phyloP scores from a whole-genome alignment of 345 rosid species.

The Hibiscus trionum region DNA sequence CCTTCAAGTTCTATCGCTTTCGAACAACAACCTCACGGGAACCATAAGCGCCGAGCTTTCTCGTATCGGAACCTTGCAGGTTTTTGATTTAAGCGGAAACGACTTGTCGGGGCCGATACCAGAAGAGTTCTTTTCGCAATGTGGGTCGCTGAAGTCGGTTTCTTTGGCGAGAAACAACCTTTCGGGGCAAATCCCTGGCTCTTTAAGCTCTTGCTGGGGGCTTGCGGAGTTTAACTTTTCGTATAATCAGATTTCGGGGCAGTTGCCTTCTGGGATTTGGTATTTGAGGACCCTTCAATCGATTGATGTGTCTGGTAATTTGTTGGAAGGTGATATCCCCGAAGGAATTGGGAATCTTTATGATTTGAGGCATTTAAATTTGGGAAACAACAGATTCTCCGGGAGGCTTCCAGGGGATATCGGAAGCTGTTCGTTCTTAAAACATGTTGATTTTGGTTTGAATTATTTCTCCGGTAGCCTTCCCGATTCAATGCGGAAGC shows the following conservation, averaged over 20 bases:
- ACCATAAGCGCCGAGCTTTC: conserved; percentile 46
- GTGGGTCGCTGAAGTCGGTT: conserved; percentile 58
- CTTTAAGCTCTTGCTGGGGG: conserved; percentile 50
- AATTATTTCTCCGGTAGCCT: conserved; percentile 61
- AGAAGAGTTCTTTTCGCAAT: conserved; percentile 60
- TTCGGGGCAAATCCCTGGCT: conserved; percentile 56
- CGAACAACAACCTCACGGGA: conserved; percentile 66
- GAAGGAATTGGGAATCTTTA: conserved; percentile 47
- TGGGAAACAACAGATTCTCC: conserved; percentile 51
- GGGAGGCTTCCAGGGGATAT: conserved; percentile 59
- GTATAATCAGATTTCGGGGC: conserved; percentile 63
- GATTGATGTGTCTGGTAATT: conserved; percentile 60
- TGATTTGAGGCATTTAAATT: conserved; percentile 41
- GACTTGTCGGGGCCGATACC: conserved; percentile 61
- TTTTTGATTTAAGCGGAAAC: conserved; percentile 61
- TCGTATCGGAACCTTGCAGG: conserved; percentile 37
- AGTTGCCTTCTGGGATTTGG: conserved; percentile 62
- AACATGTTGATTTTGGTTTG: conserved; percentile 49
- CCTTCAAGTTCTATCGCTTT: conserved; percentile 51
- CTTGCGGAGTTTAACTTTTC: conserved; percentile 56
- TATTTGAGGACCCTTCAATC: conserved; percentile 44
- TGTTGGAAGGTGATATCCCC: conserved; percentile 54
- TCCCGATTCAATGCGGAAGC: conserved; percentile 57
- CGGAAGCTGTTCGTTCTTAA: conserved; percentile 49
- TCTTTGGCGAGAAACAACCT: conserved; percentile 67